These are phyloP conservation scores for Adansonia madagascariensis DNA, from an alignment of 441 rosid species.

Conservation along the genomic window DNA sequence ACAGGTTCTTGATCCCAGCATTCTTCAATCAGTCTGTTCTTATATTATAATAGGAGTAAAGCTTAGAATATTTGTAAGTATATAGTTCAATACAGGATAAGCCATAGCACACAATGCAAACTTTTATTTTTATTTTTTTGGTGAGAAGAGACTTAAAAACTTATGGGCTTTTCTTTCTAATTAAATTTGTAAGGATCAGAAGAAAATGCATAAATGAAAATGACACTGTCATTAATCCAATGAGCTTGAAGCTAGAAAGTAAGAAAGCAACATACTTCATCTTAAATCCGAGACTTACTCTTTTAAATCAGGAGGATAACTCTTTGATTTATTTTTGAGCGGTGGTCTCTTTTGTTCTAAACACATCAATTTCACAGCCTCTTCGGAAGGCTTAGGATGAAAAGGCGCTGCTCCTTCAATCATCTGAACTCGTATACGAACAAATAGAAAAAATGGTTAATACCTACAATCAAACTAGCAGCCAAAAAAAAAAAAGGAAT, in stretches of 20 bases:
- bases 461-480: neutral
- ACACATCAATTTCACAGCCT: slow-evolving; percentile 70
- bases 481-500: neutral
- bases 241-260: slow-evolving; percentile 18
- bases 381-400: slow-evolving; percentile 73
- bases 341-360: slow-evolving; percentile 71
- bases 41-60: neutral
- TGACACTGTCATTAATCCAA: neutral
- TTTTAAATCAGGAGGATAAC: slow-evolving; percentile 73
- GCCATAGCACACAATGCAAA: too few relatives aligned
- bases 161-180: neutral
- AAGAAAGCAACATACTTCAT: neutral
- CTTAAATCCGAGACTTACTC: slow-evolving; percentile 56
- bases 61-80: neutral
- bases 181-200: neutral
- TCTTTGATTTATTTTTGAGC: slow-evolving; percentile 68
- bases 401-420: slow-evolving; percentile 87
- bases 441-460: slow-evolving; percentile 1
- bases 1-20: slow-evolving; percentile 25
- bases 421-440: slow-evolving; percentile 58
- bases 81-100: neutral
- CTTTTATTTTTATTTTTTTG: too few relatives aligned
- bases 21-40: slow-evolving; percentile 24
- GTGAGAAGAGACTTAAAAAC: too few relatives aligned
- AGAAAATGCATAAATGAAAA: neutral